These are phyloP conservation scores for Vanrija pseudolonga DNA, from an alignment of 1,284 basidiomycete species.

Conservation along the genomic window DNA sequence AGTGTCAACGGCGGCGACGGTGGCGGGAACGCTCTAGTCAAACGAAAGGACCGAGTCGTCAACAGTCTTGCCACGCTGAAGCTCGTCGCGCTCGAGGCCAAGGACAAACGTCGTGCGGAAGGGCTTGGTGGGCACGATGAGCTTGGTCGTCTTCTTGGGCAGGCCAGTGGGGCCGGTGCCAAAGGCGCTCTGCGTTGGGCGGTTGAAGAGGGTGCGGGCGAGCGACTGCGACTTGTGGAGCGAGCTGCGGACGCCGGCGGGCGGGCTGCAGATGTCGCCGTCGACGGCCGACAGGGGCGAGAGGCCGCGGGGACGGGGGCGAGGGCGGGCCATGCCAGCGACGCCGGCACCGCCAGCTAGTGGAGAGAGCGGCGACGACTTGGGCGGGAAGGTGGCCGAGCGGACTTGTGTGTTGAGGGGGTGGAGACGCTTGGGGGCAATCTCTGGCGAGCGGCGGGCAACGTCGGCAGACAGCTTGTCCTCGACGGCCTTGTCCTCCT, in stretches of 20 bases:
- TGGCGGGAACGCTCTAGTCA: no score
- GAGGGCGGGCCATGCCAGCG: background rate
- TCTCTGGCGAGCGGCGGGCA: no score
- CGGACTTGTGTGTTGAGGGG: no score
- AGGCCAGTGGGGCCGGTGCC: constrained; percentile 5
- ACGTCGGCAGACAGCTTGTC: no score
- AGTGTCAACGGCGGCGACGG: no score
- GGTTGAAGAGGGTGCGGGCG: constrained; percentile 34
- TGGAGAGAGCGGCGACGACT: constrained; percentile 9
- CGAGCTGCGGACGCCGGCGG: background rate
- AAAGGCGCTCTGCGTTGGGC: constrained; percentile 12
- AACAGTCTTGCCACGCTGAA: constrained; percentile 21
- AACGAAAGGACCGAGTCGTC: no score
- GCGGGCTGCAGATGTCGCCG: background rate
- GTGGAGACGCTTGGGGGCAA: no score
- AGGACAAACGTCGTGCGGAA: constrained; percentile 46
- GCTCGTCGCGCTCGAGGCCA: constrained; percentile 37
- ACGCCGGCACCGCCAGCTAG: constrained; percentile 2
- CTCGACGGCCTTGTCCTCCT: background rate
- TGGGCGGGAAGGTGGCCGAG: constrained; percentile 3
- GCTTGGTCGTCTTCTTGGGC: constrained; percentile 29
- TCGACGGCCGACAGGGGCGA: constrained; percentile 14
- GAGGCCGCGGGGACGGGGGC: constrained; percentile 13
- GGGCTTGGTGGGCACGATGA: constrained; percentile 43
- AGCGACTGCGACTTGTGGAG: constrained; percentile 41